Percentiles rank a stretch among this genome's conserved stretches.
phyloP scores from a whole-genome alignment of 768 basidiomycete species.

The Suillus weaverae region DNA sequence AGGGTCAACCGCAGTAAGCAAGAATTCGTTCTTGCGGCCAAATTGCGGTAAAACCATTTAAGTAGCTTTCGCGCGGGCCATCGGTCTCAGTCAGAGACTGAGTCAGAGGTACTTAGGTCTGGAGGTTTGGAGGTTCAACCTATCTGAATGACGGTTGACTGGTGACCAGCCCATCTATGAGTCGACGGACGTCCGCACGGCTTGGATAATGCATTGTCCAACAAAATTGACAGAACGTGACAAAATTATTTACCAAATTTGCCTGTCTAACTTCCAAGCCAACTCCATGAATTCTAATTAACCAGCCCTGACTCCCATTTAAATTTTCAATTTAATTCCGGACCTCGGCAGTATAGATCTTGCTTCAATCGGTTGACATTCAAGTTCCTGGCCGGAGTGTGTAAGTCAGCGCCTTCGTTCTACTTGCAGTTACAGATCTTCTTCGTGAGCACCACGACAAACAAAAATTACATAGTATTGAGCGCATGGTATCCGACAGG shows the following conservation, averaged over 20 bases:
- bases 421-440: neutral
- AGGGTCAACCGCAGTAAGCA: neutral
- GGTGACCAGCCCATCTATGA: too few species aligned
- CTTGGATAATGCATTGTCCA: too few species aligned
- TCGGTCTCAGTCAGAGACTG: neutral
- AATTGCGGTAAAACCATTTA: neutral
- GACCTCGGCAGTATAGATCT: too few species aligned
- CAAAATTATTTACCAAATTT: too few species aligned
- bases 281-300: neutral
- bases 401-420: neutral
- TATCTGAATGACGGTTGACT: too few species aligned
- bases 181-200: too few species aligned
- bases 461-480: neutral
- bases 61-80: neutral
- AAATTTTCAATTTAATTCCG: neutral
- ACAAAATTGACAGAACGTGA: too few species aligned
- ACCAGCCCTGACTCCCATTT: neutral
- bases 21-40: neutral
- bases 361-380: too few species aligned
- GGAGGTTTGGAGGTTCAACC: too few species aligned
- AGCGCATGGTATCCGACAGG: neutral
- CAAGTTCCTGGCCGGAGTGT: too few species aligned
- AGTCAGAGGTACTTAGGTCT: too few species aligned
- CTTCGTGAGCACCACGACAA: neutral
- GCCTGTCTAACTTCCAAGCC: too few species aligned